Evolutionary conservation across 2,329 filamentous ascomycete species (phyloP), one percentile per base, ranked within the genome.

Genomic region (Aureobasidium pullulans): DNA sequence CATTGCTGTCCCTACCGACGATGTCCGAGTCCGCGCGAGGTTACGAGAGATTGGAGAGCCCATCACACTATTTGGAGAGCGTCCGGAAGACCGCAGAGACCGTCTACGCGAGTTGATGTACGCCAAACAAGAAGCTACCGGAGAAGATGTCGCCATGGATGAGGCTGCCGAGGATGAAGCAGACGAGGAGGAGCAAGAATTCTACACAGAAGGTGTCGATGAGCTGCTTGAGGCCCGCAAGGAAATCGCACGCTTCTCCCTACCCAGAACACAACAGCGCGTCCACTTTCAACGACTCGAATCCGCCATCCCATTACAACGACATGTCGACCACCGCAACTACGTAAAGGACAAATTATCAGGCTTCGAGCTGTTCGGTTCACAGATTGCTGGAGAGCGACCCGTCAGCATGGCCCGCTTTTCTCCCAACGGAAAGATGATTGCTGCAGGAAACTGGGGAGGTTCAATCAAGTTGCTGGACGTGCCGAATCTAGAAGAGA

Each of bases 51-150:
- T 96, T 64, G 90, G 89, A n/a, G 89, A 99, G 70, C 94, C 94
- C 10, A 85, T 97, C 59, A 99, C 93, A 0, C 80, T 97, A 0
- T 99, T 99, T 65, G 94, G 92, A 61, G 94, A 99, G 76, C 90
- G 89, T 0, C 86, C 87, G 1, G 86, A 84, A 29, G 93, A 97
- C 67, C 81, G 94, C 61, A 83, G 95, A 76, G 92, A 96, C 69
- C 84, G 94, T 64, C 74, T 99, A 67, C 85, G 94, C 64, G 88
- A 90, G 67, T 77, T 96, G 31, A 77, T 99, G 64, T 66, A 71
- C 44, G 86, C 86, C 2, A 84, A 87, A 54, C 83, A 90, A 64
- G 85, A 82, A 56, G 86, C 86, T 65, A 77, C 65, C 2, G 76
- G 64, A 23, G 72, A 28, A 44, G 86, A 89, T 70, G 69, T 77